Evolutionary conservation across 768 basidiomycete species (phyloP).

Genomic region (Naganishia friedmannii): DNA sequence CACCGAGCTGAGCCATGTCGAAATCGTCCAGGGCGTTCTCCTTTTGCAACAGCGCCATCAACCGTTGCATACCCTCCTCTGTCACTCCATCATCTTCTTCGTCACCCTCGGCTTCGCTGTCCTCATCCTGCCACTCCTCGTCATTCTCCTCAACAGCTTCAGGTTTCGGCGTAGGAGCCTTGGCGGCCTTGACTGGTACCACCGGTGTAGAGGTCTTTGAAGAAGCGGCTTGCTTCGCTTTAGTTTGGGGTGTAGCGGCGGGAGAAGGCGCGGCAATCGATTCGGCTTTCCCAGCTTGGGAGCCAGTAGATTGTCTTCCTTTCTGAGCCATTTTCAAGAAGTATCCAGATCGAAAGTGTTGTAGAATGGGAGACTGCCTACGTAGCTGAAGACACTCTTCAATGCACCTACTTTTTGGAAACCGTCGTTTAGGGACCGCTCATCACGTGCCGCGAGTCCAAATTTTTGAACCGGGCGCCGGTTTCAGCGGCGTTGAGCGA

Average conservation of each 20-base stretch:
- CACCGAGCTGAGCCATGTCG: conserved; percentile 60
- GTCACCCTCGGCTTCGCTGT: conserved; percentile 21
- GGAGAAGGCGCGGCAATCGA: background rate
- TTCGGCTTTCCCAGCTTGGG: conserved; percentile 34
- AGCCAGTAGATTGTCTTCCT: conserved; percentile 27
- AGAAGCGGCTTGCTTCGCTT: conserved; percentile 19
- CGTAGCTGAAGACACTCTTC: background rate
- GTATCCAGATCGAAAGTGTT: background rate
- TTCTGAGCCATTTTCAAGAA: background rate
- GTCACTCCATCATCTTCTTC: conserved; percentile 28
- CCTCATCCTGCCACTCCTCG: conserved; percentile 24
- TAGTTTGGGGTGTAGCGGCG: conserved; percentile 13
- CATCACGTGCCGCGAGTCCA: conserved; percentile 24
- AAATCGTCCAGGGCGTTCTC: conserved; percentile 68
- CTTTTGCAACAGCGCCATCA: conserved; percentile 37
- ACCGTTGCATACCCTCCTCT: conserved; percentile 28
- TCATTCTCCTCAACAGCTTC: conserved; percentile 18
- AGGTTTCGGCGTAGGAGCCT: background rate
- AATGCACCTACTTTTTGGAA: background rate
- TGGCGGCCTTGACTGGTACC: conserved; percentile 1
- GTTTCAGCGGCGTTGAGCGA: conserved; percentile 5
- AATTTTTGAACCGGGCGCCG: conserved; percentile 20
- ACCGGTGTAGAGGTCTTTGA: conserved; percentile 4
- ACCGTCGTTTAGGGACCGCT: background rate
- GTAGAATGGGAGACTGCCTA: too few species aligned